phyloP scores from a whole-genome alignment of 345 rosid species.

The Populus davidiana region DNA sequence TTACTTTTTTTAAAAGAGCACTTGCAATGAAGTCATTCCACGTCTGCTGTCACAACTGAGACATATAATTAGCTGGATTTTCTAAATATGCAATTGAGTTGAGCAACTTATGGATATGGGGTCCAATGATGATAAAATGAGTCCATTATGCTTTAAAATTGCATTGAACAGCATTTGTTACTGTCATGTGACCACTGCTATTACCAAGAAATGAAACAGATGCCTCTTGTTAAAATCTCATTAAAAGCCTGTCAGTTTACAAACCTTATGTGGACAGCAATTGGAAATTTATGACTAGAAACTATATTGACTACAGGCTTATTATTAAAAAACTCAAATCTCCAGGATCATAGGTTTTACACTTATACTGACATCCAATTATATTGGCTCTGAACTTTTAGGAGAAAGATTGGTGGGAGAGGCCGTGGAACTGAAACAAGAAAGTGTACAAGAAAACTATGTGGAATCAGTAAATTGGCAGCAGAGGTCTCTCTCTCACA shows the following conservation, averaged over 20 bases:
- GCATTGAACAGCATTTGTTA: not conserved
- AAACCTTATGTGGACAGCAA: not conserved
- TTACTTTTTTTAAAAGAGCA: not conserved
- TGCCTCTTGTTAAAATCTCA: not conserved
- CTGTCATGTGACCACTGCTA: not conserved
- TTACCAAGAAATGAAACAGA: constrained; percentile 4
- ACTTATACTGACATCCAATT: constrained; percentile 2
- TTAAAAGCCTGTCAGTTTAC: not conserved
- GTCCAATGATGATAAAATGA: not conserved
- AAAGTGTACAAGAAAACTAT: constrained; percentile 60
- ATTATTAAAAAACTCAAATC: not conserved
- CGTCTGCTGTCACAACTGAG: not conserved
- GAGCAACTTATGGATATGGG: not conserved
- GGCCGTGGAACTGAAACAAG: constrained; percentile 58
- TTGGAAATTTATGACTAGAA: not conserved
- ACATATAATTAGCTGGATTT: not conserved
- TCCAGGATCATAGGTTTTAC: not conserved
- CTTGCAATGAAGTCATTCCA: not conserved
- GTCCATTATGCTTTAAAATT: not conserved
- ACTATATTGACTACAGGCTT: not conserved
- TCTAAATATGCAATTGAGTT: not conserved
- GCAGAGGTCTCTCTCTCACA: constrained; percentile 59
- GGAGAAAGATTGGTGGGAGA: constrained; percentile 70
- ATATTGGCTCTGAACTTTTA: constrained; percentile 29
- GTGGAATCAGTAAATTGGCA: constrained; percentile 57